Evolutionary conservation across 2,329 filamentous ascomycete species (phyloP).

Genomic region (Hypomyces perniciosus): DNA sequence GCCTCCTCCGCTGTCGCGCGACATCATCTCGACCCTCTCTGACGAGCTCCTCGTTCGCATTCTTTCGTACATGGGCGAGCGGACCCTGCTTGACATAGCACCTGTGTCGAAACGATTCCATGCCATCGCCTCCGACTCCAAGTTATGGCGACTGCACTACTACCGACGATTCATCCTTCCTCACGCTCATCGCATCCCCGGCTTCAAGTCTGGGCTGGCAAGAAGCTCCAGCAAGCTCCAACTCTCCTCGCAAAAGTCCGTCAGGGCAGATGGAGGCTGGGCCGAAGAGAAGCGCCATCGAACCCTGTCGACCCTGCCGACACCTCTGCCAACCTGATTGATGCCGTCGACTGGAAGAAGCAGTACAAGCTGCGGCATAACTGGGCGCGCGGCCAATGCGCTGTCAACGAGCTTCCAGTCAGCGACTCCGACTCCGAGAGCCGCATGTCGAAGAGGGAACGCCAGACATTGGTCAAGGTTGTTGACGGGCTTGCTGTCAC

Average conservation of each 20-base stretch:
- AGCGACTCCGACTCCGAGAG: slow-evolving; percentile 23
- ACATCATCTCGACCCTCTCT: slow-evolving; percentile 68
- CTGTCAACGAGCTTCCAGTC: slow-evolving; percentile 69
- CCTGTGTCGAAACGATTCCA: slow-evolving; percentile 71
- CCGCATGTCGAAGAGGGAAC: slow-evolving; percentile 28
- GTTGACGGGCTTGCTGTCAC: slow-evolving; percentile 73
- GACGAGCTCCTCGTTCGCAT: slow-evolving; percentile 86
- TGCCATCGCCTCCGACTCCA: slow-evolving; percentile 68
- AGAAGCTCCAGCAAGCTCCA: slow-evolving; percentile 31
- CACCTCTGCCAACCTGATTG: slow-evolving; percentile 11
- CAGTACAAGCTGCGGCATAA: slow-evolving; percentile 87
- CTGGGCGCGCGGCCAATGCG: slow-evolving; percentile 79
- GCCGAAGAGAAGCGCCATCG: slow-evolving; percentile 31
- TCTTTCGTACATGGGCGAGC: slow-evolving; percentile 66
- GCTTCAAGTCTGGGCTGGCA: slow-evolving; percentile 41
- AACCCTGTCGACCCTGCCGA: slow-evolving; percentile 48
- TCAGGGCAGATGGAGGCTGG: slow-evolving; percentile 39
- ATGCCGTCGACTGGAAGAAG: slow-evolving; percentile 71
- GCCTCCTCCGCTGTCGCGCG: slow-evolving; percentile 25
- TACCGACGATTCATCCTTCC: slow-evolving; percentile 82
- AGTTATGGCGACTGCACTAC: slow-evolving; percentile 87
- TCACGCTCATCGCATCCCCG: slow-evolving; percentile 68
- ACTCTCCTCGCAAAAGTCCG: slow-evolving; percentile 37
- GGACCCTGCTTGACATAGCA: slow-evolving; percentile 56
- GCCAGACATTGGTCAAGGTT: slow-evolving; percentile 66